Conservation (phyloP, 345 rosid species). For the Boechera divaricarpa region DNA sequence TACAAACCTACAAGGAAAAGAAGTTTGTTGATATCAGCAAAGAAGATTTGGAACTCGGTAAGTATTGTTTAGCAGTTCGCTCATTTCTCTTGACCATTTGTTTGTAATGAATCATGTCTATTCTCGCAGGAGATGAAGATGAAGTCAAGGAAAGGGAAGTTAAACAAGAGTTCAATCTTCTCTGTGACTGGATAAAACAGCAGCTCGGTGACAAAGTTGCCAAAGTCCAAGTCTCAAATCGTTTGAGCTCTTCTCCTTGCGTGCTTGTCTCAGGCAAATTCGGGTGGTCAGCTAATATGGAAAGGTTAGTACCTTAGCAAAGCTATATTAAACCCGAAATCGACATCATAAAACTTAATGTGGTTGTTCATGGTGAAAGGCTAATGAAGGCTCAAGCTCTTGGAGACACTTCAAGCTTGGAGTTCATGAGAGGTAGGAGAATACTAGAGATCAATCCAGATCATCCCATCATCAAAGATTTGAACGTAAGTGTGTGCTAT, state of each 20-base stretch:
- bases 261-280: slow-evolving; percentile 98
- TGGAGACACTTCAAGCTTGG: slow-evolving; percentile 94
- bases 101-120: not conserved
- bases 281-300: slow-evolving; percentile 99
- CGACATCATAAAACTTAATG: not conserved
- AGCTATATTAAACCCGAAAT: not conserved
- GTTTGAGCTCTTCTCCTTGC: slow-evolving; percentile 92
- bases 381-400: slow-evolving; percentile 99
- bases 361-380: slow-evolving; percentile 51
- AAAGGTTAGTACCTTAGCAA: slow-evolving; percentile 62
- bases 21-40: slow-evolving; percentile 98
- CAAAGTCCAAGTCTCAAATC: slow-evolving; percentile 93
- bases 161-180: slow-evolving; percentile 77
- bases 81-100: not conserved
- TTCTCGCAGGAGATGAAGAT: slow-evolving; percentile 80
- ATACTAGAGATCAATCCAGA: slow-evolving; percentile 92
- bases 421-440: slow-evolving; percentile 98
- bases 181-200: slow-evolving; percentile 97
- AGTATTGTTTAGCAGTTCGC: slow-evolving; percentile 31
- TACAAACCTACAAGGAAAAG: slow-evolving; percentile 96
- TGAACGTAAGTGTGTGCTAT: slow-evolving; percentile 60
- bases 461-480: slow-evolving; percentile 89
- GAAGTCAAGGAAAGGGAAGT: slow-evolving; percentile 88
- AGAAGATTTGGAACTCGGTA: slow-evolving; percentile 95
- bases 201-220: slow-evolving; percentile 97